Base-by-base conservation (phyloP, 495 filamentous ascomycete genomes). In the Astrothelium subdiscretum region DNA sequence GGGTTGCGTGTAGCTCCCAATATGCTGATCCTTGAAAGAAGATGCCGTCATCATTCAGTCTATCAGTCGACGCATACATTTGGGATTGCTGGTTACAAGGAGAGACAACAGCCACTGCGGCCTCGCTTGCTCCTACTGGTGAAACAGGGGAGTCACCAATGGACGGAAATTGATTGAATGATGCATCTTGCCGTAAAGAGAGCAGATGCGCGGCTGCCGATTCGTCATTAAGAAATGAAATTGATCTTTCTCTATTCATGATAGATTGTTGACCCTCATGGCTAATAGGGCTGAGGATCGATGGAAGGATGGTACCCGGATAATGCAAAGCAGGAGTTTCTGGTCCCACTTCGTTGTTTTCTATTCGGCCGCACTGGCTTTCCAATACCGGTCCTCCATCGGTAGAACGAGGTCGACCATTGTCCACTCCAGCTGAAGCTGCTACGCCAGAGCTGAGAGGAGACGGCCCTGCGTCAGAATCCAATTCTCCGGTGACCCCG, bases 21-120 rank as follows among this genome's bases (percentile, higher is more conserved):
- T 67, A 67, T 31, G 59, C 58, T 26, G 62, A 62, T 3, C 62
- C 65, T 5, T 62, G 65, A 12, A 61, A 24, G 58, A 64, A 67
- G 10, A 67, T 67, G 8, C 58, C 65, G 27, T 67, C 62, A 3
- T 64, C 65, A 54, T 15, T 32, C 42, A 18, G 35, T 32, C 4
- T 57, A 54, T 31, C 60, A 42, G 58, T 57, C 52, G 57, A 57
- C 8, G 11, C 42, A 26, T 15, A 54, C 29, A 31, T 57, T 35
- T 27, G 43, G 44, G 58, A 57, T 60, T 8, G 32, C 35, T 38
- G 35, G 15, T 38, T 38, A 38, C 15, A 38, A n/a, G 43, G 43
- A 61, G 61, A 27, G 20, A 59, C 5, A 29, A 20, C 24, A 27
- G 48, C 20, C 24, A 29, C 29, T 29, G 48, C 11, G 6, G 48